Evolutionary conservation across 768 basidiomycete species (phyloP).

Genomic region (Russula ochroleuca): DNA sequence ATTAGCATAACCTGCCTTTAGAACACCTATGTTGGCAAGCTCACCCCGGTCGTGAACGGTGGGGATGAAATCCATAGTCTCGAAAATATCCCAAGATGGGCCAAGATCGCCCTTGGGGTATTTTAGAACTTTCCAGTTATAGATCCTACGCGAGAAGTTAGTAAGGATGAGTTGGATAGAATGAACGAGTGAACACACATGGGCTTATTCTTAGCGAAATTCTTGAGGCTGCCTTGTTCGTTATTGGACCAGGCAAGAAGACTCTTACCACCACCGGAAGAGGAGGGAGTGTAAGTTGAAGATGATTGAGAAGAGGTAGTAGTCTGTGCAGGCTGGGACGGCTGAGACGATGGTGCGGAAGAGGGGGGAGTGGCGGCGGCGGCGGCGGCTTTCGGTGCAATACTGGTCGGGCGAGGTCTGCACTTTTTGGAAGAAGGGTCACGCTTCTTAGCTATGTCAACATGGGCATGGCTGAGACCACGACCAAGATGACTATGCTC

Average conservation of each 20-base stretch:
- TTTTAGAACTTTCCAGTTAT: slow-evolving; percentile 61
- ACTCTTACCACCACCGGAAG: slow-evolving; percentile 39
- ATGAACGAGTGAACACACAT: slow-evolving; percentile 40
- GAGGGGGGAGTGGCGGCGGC: not conserved
- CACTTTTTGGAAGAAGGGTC: slow-evolving; percentile 45
- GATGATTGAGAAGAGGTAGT: slow-evolving; percentile 26
- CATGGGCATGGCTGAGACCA: slow-evolving; percentile 43
- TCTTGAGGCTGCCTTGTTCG: slow-evolving; percentile 31
- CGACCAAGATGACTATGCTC: slow-evolving; percentile 41
- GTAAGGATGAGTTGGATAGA: slow-evolving; percentile 9
- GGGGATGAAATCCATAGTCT: slow-evolving; percentile 44
- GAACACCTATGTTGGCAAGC: slow-evolving; percentile 43
- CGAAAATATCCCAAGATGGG: too few species aligned
- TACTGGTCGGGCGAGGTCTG: slow-evolving; percentile 42
- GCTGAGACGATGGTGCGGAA: not conserved
- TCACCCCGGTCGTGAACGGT: slow-evolving; percentile 70
- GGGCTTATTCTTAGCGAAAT: slow-evolving; percentile 34
- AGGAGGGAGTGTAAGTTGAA: slow-evolving; percentile 1
- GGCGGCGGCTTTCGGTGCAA: not conserved
- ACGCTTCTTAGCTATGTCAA: slow-evolving; percentile 47
- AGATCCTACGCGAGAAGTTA: slow-evolving; percentile 39
- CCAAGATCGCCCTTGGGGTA: slow-evolving; percentile 31
- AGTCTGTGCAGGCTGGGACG: not conserved
- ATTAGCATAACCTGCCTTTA: slow-evolving; percentile 48
- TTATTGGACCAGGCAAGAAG: slow-evolving; percentile 68